Conservation (phyloP, 768 basidiomycete genomes). For the Tremella yokohamensis region DNA sequence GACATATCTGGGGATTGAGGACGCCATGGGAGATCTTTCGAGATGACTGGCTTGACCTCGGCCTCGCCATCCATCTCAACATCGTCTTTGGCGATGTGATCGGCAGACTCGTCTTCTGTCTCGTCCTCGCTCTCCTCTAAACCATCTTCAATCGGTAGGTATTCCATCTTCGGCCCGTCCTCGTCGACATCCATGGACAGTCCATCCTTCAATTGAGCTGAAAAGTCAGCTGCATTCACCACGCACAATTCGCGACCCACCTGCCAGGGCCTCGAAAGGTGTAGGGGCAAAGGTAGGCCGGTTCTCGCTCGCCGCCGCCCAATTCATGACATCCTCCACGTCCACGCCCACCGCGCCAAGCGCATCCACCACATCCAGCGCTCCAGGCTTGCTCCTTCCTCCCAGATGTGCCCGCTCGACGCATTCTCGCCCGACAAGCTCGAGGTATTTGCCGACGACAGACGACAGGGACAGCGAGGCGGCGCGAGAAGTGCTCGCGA, state of each 20-base stretch:
- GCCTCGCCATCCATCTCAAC: background rate
- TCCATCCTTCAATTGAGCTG: conserved; percentile 30
- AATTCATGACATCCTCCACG: conserved; percentile 27
- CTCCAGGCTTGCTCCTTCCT: conserved; percentile 35
- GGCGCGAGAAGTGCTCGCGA: conserved; percentile 39
- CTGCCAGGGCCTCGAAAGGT: background rate
- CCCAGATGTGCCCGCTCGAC: conserved; percentile 28
- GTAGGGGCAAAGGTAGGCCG: conserved; percentile 5
- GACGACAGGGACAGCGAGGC: conserved; percentile 36
- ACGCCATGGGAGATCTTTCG: background rate
- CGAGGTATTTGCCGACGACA: conserved; percentile 27
- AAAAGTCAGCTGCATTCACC: background rate
- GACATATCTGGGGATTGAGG: conserved; percentile 4
- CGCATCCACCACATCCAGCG: conserved; percentile 32
- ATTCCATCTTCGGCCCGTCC: conserved; percentile 20
- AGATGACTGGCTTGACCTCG: background rate
- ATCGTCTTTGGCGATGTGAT: background rate
- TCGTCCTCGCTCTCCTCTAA: background rate
- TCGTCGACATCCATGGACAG: conserved; percentile 13
- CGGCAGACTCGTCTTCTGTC: background rate
- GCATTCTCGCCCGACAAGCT: conserved; percentile 29
- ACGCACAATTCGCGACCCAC: background rate
- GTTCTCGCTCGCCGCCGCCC: conserved; percentile 17
- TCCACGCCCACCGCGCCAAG: conserved; percentile 32
- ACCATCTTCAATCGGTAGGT: conserved; percentile 10